phyloP scores from a whole-genome alignment of 768 basidiomycete species.

The Leucocoprinus leucothites region DNA sequence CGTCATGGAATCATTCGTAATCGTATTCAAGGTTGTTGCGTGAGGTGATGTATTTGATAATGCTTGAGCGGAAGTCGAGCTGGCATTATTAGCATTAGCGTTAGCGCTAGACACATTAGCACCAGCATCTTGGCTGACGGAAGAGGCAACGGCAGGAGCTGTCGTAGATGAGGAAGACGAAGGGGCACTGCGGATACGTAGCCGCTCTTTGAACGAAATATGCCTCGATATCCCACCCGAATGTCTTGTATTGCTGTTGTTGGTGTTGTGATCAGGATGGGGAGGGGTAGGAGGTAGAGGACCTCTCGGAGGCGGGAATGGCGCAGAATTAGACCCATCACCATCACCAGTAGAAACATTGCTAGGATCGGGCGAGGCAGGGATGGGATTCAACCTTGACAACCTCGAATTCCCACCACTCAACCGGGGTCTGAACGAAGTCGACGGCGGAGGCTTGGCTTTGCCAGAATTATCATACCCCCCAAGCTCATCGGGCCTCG shows the following conservation, averaged over 20 bases:
- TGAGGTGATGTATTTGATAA: neutral
- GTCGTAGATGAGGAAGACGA: slow-evolving; percentile 27
- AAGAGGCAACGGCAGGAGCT: slow-evolving; percentile 8
- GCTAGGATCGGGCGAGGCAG: slow-evolving; percentile 39
- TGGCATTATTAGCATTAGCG: slow-evolving; percentile 20
- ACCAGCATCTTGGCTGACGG: slow-evolving; percentile 16
- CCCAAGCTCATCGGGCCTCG: slow-evolving; percentile 60
- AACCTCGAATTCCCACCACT: slow-evolving; percentile 26
- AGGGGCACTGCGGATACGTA: slow-evolving; percentile 68
- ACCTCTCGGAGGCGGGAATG: slow-evolving; percentile 42
- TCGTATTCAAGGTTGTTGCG: slow-evolving; percentile 14
- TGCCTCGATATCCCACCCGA: slow-evolving; percentile 25
- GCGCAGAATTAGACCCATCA: slow-evolving; percentile 17
- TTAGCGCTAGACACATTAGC: slow-evolving; percentile 22
- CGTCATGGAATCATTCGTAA: slow-evolving; percentile 22
- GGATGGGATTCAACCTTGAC: slow-evolving; percentile 34
- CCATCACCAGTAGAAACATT: neutral
- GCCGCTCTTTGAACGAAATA: slow-evolving; percentile 55
- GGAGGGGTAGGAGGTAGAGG: slow-evolving; percentile 40
- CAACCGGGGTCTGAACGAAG: slow-evolving; percentile 23
- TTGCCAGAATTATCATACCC: slow-evolving; percentile 14
- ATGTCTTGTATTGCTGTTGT: slow-evolving; percentile 10
- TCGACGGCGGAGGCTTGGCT: neutral
- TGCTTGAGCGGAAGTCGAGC: neutral
- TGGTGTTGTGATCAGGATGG: slow-evolving; percentile 17